Base-by-base conservation (phyloP, 441 rosid species). In the Adansonia rubrostipa region DNA sequence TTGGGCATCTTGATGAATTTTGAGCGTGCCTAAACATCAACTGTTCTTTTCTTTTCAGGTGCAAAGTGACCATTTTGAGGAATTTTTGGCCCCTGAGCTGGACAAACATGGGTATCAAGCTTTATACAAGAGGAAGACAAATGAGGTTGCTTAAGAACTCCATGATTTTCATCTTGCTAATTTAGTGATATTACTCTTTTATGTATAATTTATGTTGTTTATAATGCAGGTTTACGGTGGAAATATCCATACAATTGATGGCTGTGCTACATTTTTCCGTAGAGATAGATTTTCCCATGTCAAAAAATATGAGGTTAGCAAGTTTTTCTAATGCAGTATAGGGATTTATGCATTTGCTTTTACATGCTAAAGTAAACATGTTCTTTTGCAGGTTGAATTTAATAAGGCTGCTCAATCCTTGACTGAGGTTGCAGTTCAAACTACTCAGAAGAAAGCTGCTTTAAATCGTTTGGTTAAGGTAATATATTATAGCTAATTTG, bases 101-200 rank as follows among this genome's bases (percentile, higher is more conserved):
- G 99, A 95, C 84, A 97, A 97, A 76, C 99, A 97, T 85, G 99
- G 98, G 22, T 97, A 97, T 90, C 92, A 92, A 83, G 97, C 97
- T 81, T 86, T 97, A 9, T 97, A 89, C 80, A 97, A 97, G 91
- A 92, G 92, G 82, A 95, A 89, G 88, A 97, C 99, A 17, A 92
- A 83, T 60, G 99, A 97, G 99, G 99, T 97, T 77, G 71, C 84
- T 73, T 78, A 54, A 33, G 28, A 80, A 79, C 71, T 72, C 77
- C 57, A 19, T 79, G 10, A 42, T 67, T 9, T 45, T 56, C 14
- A 13, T 83, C n/a, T 24, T 70, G 56, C 13, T 24, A 10, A 9
- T 2, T 54, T 22, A 6, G 56, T 77, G 14, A 51, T 66, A 65
- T 75, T 45, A 45, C 33, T 7, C 44, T 20, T 67, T 68, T 69